phyloP scores from a whole-genome alignment of 2,329 filamentous ascomycete species.

The Cryphonectria nitschkei region DNA sequence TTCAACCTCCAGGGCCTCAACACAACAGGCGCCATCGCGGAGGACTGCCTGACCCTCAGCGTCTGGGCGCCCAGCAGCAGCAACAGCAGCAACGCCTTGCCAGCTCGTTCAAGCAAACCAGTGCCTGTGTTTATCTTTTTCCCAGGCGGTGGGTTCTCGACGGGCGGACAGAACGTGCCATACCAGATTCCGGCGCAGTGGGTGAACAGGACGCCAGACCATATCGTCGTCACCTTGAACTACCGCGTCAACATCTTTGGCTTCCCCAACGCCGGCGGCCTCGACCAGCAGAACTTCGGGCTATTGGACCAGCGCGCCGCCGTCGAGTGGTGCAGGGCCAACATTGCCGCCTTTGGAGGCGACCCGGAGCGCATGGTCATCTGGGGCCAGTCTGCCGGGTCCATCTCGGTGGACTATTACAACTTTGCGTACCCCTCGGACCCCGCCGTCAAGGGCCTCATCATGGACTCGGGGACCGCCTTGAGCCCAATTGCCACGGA shows the following conservation, averaged over 20 bases:
- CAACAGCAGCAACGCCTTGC: background rate
- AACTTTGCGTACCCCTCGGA: constrained; percentile 47
- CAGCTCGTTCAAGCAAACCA: background rate
- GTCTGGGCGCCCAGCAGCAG: constrained; percentile 30
- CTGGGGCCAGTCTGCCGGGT: constrained; percentile 53
- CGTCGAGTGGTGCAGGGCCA: constrained; percentile 54
- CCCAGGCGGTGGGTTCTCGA: constrained; percentile 37
- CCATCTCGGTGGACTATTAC: constrained; percentile 43
- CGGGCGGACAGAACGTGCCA: constrained; percentile 36
- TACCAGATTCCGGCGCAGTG: constrained; percentile 36
- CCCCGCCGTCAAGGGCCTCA: constrained; percentile 45
- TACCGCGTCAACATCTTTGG: constrained; percentile 39
- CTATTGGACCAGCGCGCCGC: constrained; percentile 57
- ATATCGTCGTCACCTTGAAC: constrained; percentile 40
- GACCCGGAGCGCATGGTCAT: constrained; percentile 49
- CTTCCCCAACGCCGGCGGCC: constrained; percentile 37
- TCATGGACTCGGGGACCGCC: constrained; percentile 45
- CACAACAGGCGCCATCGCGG: constrained; percentile 29
- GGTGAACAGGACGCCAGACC: constrained; percentile 36
- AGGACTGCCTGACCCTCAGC: constrained; percentile 35
- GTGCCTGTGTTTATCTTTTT: constrained; percentile 35
- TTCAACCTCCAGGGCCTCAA: constrained; percentile 35
- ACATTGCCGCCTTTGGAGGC: constrained; percentile 56
- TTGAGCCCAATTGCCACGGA: constrained; percentile 40
- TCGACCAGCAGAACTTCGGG: constrained; percentile 48